These are phyloP conservation scores for Margaritispora aquatica DNA, from an alignment of 495 filamentous ascomycete species.

Conservation along the genomic window DNA sequence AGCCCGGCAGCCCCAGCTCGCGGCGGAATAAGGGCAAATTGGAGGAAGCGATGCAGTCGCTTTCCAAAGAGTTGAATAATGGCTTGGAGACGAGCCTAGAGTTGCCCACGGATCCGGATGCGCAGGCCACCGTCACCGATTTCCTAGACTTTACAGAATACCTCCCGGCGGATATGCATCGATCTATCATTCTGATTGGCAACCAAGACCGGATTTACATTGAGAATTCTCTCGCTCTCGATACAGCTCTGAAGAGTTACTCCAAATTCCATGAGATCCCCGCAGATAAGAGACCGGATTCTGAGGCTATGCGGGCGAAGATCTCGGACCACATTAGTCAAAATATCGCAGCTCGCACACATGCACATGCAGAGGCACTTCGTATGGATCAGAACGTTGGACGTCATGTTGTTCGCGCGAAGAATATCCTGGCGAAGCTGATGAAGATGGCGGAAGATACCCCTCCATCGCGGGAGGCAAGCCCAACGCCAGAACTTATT, in stretches of 20 bases:
- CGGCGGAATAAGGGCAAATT: constrained; percentile 24
- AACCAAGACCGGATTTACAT: constrained; percentile 71
- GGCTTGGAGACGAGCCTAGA: constrained; percentile 19
- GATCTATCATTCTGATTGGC: constrained; percentile 82
- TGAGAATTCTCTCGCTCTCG: constrained; percentile 56
- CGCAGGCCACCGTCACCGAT: constrained; percentile 89
- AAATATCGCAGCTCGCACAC: constrained; percentile 69
- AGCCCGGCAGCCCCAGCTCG: constrained; percentile 17
- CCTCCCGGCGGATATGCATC: constrained; percentile 85
- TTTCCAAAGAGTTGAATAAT: constrained; percentile 18
- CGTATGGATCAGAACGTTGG: constrained; percentile 72
- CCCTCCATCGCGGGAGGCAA: constrained; percentile 39
- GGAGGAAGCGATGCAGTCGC: constrained; percentile 21
- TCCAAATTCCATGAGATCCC: constrained; percentile 54
- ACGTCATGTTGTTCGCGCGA: constrained; percentile 70
- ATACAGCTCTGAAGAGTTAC: constrained; percentile 69
- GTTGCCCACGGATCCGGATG: constrained; percentile 66
- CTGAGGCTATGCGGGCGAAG: constrained; percentile 57
- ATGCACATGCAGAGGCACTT: constrained; percentile 73
- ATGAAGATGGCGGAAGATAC: constrained; percentile 59
- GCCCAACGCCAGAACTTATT: constrained; percentile 46
- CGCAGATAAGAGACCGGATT: constrained; percentile 23
- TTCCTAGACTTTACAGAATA: constrained; percentile 97
- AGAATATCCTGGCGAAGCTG: constrained; percentile 75
- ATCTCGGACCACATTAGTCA: constrained; percentile 71